phyloP scores from a whole-genome alignment of 2,329 filamentous ascomycete genomes.

The Sarocladiaceae sp. region DNA sequence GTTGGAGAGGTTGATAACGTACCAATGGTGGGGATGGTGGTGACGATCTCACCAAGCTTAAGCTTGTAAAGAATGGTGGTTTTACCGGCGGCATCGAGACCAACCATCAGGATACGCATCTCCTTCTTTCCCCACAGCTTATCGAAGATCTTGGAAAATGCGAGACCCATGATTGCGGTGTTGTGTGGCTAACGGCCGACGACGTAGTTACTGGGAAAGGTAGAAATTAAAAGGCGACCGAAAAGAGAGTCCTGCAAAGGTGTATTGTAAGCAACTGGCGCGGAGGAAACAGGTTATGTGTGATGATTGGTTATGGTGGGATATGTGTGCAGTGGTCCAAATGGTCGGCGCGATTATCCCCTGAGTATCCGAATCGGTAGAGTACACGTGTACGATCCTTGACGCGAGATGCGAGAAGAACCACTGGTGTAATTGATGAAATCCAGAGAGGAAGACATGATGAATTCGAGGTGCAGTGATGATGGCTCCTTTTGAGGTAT shows the following conservation, averaged over 20 bases:
- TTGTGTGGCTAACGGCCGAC: constrained; percentile 25
- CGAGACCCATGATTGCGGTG: constrained; percentile 88
- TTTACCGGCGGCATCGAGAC: constrained; percentile 99
- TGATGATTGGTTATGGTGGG: background rate
- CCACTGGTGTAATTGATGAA: background rate
- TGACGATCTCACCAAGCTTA: constrained; percentile 98
- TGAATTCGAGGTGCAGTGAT: background rate
- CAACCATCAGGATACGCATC: constrained; percentile 99
- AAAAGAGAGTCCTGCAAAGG: constrained; percentile 12
- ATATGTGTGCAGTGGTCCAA: constrained; percentile 1
- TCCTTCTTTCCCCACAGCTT: constrained; percentile 99
- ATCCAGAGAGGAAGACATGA: background rate
- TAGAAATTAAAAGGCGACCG: constrained; percentile 12
- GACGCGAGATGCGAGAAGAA: background rate
- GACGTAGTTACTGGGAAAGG: background rate
- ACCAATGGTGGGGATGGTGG: constrained; percentile 98
- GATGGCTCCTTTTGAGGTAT: constrained; percentile 1
- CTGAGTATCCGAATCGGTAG: background rate
- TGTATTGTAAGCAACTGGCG: background rate
- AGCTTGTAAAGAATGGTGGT: constrained; percentile 99
- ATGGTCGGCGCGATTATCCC: background rate
- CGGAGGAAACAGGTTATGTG: background rate
- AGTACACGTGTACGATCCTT: background rate
- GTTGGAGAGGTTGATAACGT: constrained; percentile 32
- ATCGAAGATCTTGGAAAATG: constrained; percentile 95